Evolutionary conservation across 148 eudicot genomes (phyloP).

Genomic region (Silene uniflora): DNA sequence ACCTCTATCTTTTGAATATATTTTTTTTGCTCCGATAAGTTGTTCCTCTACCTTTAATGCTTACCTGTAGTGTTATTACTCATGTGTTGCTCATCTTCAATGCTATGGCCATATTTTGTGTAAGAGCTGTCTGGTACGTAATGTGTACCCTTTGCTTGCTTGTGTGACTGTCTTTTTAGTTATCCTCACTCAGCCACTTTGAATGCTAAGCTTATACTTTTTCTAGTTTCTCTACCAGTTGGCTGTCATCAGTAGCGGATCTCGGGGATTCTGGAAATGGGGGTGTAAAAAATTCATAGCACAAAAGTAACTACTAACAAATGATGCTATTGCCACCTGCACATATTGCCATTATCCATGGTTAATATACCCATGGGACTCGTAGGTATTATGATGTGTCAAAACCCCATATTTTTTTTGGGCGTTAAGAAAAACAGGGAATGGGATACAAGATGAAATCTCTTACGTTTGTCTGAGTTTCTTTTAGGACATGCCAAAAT

Average conservation of each 20-base stretch:
- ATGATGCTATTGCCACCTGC: too few relatives aligned
- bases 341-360: too few relatives aligned
- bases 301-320: too few relatives aligned
- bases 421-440: neutral
- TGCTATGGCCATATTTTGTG: neutral
- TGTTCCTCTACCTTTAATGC: neutral
- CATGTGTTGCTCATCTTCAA: constrained; percentile 1
- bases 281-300: too few relatives aligned
- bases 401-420: neutral
- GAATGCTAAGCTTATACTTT: neutral
- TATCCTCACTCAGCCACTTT: neutral
- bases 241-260: too few relatives aligned
- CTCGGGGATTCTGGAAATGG: too few relatives aligned
- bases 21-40: neutral
- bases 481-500: neutral
- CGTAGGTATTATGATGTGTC: neutral
- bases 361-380: too few relatives aligned
- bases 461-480: neutral
- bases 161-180: neutral
- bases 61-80: neutral
- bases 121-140: too few relatives aligned
- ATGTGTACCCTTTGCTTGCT: neutral
- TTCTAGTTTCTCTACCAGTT: neutral
- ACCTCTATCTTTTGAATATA: neutral
- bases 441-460: neutral